These are phyloP conservation scores for Penicillium sp. DNA, from an alignment of 2,329 filamentous ascomycete genomes.

Conservation along the genomic window DNA sequence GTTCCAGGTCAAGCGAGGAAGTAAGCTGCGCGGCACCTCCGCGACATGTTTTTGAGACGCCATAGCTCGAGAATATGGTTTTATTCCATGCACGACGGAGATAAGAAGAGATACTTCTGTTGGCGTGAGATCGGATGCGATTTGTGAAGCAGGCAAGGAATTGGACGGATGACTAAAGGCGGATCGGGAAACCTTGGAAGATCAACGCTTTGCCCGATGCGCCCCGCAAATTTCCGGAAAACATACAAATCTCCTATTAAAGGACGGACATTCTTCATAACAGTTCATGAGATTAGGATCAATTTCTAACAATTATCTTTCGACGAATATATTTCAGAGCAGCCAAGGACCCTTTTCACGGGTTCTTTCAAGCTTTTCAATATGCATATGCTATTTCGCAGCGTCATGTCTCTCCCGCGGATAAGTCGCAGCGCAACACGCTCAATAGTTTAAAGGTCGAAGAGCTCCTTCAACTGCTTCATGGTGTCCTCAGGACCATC, in stretches of 20 bases:
- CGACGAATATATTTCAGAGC: constrained; percentile 2
- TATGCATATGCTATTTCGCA: constrained; percentile 26
- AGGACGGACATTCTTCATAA: neutral
- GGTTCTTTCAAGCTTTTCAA: neutral
- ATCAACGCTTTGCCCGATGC: constrained; percentile 15
- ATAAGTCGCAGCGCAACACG: neutral
- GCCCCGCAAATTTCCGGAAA: constrained; percentile 19
- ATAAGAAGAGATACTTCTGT: neutral
- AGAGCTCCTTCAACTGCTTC: constrained; percentile 76
- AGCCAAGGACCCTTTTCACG: neutral
- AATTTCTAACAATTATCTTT: constrained; percentile 7
- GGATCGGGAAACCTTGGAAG: constrained; percentile 14
- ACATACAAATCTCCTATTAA: constrained; percentile 13
- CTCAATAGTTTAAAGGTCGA: constrained; percentile 59
- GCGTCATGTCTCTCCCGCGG: constrained; percentile 12
- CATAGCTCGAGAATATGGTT: constrained; percentile 34
- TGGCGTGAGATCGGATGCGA: constrained; percentile 1
- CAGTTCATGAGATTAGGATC: constrained; percentile 11
- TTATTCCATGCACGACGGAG: neutral
- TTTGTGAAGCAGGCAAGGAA: constrained; percentile 13
- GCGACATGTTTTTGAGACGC: constrained; percentile 46
- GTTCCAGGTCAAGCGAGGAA: constrained; percentile 49
- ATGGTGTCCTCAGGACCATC: constrained; percentile 81
- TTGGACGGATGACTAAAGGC: constrained; percentile 20
- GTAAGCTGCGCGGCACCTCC: constrained; percentile 49